Conservation (phyloP, 2,329 filamentous ascomycete species). For the Aspergillus tanneri region DNA sequence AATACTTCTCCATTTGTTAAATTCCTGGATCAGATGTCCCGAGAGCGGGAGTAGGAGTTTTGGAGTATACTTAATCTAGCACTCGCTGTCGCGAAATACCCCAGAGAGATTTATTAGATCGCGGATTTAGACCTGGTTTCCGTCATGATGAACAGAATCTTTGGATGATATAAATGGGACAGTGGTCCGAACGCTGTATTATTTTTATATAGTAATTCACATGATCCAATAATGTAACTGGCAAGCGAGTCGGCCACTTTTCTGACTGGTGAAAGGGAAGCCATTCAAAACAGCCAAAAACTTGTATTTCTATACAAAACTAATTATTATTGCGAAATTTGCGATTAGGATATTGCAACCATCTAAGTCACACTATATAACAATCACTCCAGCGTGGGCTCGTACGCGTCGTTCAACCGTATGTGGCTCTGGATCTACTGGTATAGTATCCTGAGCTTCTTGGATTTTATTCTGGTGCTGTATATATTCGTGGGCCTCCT, state of each 20-base stretch:
- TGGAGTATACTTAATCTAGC: conserved; percentile 64
- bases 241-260: too few species aligned
- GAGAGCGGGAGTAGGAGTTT: conserved; percentile 71
- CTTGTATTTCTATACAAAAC: too few species aligned
- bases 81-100: conserved; percentile 66
- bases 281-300: too few species aligned
- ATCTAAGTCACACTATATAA: too few species aligned
- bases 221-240: too few species aligned
- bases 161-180: conserved; percentile 82
- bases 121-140: conserved; percentile 54
- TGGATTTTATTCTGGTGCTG: background rate
- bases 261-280: too few species aligned
- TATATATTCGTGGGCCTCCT: background rate
- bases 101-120: conserved; percentile 78
- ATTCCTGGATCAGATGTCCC: conserved; percentile 81
- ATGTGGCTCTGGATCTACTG: background rate
- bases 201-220: too few species aligned
- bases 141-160: conserved; percentile 57
- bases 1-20: conserved; percentile 79
- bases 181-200: conserved; percentile 81
- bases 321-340: too few species aligned
- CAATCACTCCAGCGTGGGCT: too few species aligned
- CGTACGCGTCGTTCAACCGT: background rate
- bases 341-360: too few species aligned
- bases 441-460: background rate